Base-by-base conservation (phyloP, 176 grass and related monocot species). In the Olyra latifolia region DNA sequence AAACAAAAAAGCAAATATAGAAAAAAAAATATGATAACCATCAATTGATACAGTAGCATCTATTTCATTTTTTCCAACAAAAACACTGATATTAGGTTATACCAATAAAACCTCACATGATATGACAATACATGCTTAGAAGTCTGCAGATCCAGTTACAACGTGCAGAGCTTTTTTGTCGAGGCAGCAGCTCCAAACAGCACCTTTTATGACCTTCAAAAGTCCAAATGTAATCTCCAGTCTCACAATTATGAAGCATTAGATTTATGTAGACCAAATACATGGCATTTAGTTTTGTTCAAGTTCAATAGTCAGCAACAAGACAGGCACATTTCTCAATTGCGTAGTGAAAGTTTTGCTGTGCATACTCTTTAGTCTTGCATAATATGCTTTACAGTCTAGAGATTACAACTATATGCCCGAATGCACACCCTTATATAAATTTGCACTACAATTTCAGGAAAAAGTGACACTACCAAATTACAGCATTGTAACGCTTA, bases 141-240 rank as follows among this genome's bases (percentile, higher is more conserved):
- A 97, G 81, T 97, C 94, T 77, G 91, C 94, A 24, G 94, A 97
- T 23, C 88, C 94, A 80, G 94, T 83, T n/a, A 91, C 94, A 73
- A 83, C 91, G 62, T 63, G 86, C 50, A 97, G 61, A 75, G 91
- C 94, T 87, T 85, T 91, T 57, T 77, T 97, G 64, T 97, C 94
- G 1, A 97, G 86, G 39, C 94, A 91, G 23, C 86, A 93, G 71
- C 91, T 97, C 91, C 91, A 97, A 57, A 97, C 94, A 62, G 91
- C 94, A 64, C 91, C 94, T n/a, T 71, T 97, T 97, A 71, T 97
- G 94, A 28, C 94, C 91, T 91, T 93, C 69, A 70, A 97, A 93
- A 68, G 91, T 97, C 30, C 94, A 91, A 87, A 97, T 97, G 91
- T 91, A 97, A 78, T 97, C 94, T 73, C 94, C 91, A 68, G 91